A percentile compares a stretch with the other conserved stretches of the same genome.
Evolutionary conservation across 441 rosid species (phyloP).

Genomic region (Gossypium davidsonii): DNA sequence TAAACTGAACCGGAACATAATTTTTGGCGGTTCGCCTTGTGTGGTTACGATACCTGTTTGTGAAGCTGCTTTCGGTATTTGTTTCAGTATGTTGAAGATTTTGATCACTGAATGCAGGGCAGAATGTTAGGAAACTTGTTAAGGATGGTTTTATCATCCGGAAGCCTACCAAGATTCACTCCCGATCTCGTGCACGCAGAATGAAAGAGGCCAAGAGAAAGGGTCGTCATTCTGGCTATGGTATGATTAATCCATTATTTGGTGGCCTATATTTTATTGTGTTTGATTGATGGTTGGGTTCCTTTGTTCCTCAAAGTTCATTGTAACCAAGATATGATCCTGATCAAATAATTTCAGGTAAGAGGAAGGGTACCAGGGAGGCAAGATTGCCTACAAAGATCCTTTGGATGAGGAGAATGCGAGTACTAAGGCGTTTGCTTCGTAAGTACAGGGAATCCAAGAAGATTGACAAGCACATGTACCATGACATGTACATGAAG

Average conservation of each 20-base stretch:
- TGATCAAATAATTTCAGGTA: constrained; percentile 37
- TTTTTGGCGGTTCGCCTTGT: not conserved
- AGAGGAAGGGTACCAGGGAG: constrained; percentile 82
- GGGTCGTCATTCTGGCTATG: constrained; percentile 48
- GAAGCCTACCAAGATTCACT: constrained; percentile 92
- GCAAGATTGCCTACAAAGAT: constrained; percentile 74
- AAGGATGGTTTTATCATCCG: constrained; percentile 92
- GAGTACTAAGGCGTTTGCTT: too few species aligned
- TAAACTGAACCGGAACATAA: not conserved
- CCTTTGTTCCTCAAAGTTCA: too few species aligned
- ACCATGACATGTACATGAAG: constrained; percentile 68
- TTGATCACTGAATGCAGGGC: constrained; percentile 40
- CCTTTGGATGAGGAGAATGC: constrained; percentile 22
- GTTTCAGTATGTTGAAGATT: not conserved
- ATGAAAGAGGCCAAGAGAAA: constrained; percentile 62
- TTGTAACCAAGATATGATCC: not conserved
- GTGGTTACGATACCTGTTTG: not conserved
- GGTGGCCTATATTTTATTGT: not conserved
- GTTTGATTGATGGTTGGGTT: not conserved
- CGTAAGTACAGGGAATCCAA: too few species aligned
- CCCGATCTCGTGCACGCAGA: constrained; percentile 83
- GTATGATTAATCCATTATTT: constrained; percentile 24
- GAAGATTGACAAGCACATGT: too few species aligned
- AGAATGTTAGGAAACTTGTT: constrained; percentile 81
- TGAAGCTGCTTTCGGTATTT: not conserved